Evolutionary conservation across 345 rosid species (phyloP).

Genomic region (Populus nigra): DNA sequence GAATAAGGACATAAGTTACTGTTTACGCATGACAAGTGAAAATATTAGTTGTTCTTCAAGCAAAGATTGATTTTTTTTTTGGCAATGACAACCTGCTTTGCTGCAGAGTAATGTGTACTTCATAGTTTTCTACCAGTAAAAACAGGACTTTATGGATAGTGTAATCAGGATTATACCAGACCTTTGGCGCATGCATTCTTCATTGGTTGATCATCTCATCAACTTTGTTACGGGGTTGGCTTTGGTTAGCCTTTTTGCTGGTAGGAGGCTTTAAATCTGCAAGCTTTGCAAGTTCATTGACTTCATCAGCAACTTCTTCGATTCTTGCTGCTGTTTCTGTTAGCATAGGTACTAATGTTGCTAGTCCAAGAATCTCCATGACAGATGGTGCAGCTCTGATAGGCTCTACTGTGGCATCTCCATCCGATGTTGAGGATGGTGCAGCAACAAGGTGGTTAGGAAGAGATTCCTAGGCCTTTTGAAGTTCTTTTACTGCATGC

Average conservation of each 20-base stretch:
- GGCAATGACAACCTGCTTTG: background rate
- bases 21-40: background rate
- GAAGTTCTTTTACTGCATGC: constrained; percentile 52
- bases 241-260: constrained; percentile 22
- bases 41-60: background rate
- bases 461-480: constrained; percentile 45
- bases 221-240: constrained; percentile 1
- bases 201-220: constrained; percentile 10
- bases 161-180: background rate
- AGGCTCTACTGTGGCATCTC: constrained; percentile 19
- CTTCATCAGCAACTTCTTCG: constrained; percentile 43
- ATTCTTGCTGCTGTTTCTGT: constrained; percentile 54
- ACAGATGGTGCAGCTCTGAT: constrained; percentile 23
- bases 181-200: constrained; percentile 19
- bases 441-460: constrained; percentile 19
- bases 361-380: constrained; percentile 54
- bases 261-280: constrained; percentile 54
- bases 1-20: background rate
- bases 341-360: constrained; percentile 54
- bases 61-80: background rate
- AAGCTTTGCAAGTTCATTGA: constrained; percentile 45
- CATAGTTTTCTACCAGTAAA: background rate
- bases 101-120: background rate
- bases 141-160: background rate
- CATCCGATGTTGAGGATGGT: constrained; percentile 9